Evolutionary conservation across 495 filamentous ascomycete genomes (phyloP), one percentile per base, ranked within the genome.

Genomic region (Tetracladium marchalianum): DNA sequence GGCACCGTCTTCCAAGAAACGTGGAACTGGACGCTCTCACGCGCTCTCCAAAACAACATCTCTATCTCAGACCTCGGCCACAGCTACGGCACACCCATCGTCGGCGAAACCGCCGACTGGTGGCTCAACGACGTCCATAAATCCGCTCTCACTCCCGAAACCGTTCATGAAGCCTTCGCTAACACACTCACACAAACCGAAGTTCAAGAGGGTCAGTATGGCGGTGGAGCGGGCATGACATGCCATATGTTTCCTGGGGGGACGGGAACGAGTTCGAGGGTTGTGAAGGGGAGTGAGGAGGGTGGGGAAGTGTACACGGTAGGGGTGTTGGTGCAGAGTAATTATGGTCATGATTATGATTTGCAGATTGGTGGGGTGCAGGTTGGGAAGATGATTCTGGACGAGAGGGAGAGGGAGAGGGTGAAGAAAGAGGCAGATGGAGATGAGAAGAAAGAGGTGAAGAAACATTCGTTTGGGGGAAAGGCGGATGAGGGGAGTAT

Each of bases 401-500:
- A 46, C 22, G 35, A 36, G 2, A 36, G 35, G 9, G 16, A 36
- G 35, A 9, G 10, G 35, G 16, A 16, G 35, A 16, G 9, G 12
- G 9, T n/a, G 16, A 16, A 9, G 35, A 16, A 4, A 9, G 10
- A n/a, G 9, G 43, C 47, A 24, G 31, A 41, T 5, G 46, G 49
- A 22, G 35, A 31, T 7, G 35, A 39, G 31, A 43, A 49, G 22
- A 11, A 45, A 18, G 31, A 41, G n/a, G n/a, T 31, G 12, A 31
- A 11, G 11, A 44, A 24, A 41, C 3, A 27, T 3, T 7, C 22
- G 6, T 12, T 9, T n/a, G 32, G 43, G 31, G 53, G 56, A 10
- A 59, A 56, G 41, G 53, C 53, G 18, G 56, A 53, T 27, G 56
- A 59, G 53, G 56, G 56, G 3, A 59, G 56, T 40, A 59, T 53